A percentile compares a stretch with the other conserved stretches of the same genome.
These are phyloP conservation scores for Trifolium repens DNA, from an alignment of 306 rosid genomes.

Conservation along the genomic window DNA sequence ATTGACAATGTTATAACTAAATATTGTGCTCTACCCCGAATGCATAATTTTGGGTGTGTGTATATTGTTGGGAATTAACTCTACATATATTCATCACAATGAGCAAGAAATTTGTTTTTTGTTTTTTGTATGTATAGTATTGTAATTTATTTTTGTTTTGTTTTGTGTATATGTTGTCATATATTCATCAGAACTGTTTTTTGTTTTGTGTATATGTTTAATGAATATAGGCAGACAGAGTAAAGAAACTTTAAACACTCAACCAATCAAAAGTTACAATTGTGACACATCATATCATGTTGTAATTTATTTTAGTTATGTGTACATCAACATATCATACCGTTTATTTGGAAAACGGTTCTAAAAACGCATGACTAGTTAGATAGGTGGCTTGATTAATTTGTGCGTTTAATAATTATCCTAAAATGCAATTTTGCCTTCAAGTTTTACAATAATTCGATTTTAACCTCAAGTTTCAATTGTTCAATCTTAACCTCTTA, in stretches of 20 bases:
- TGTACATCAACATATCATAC: background rate
- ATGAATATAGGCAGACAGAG: too few relatives aligned
- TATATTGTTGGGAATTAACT: background rate
- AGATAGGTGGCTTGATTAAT: background rate
- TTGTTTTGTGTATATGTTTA: background rate
- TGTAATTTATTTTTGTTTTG: background rate
- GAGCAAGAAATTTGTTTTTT: background rate
- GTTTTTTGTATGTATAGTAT: too few relatives aligned
- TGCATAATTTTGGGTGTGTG: constrained; percentile 29
- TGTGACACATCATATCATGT: too few relatives aligned
- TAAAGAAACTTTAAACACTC: too few relatives aligned
- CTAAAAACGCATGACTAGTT: background rate
- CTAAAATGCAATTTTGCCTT: too few relatives aligned
- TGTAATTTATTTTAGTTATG: background rate
- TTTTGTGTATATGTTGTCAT: background rate
- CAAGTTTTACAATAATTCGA: too few relatives aligned
- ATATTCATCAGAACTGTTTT: background rate
- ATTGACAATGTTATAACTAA: constrained; percentile 32
- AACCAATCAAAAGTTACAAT: too few relatives aligned
- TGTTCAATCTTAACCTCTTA: too few relatives aligned
- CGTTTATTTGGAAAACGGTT: background rate
- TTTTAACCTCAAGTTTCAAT: too few relatives aligned
- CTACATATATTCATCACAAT: background rate
- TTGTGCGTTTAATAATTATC: too few relatives aligned
- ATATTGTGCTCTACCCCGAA: background rate